Percentiles rank a stretch among this genome's conserved stretches.
phyloP scores from a whole-genome alignment of 768 basidiomycete genomes.

The Podaxis rugospora region DNA sequence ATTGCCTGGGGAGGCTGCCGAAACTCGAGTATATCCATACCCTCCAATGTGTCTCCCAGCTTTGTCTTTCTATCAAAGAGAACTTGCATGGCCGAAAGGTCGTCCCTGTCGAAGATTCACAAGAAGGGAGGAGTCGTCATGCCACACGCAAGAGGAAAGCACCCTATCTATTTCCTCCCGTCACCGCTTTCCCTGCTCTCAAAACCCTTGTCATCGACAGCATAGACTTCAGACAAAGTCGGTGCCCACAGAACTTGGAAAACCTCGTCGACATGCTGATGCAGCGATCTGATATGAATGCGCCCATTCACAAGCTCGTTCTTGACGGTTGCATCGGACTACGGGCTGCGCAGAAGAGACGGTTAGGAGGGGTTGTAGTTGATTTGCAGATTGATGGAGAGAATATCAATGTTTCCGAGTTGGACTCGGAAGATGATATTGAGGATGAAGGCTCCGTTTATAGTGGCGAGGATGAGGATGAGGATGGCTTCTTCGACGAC shows the following conservation, averaged over 20 bases:
- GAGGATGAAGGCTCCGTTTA: background rate
- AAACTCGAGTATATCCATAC: background rate
- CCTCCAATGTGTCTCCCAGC: background rate
- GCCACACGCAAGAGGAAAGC: background rate
- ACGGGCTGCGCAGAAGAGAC: background rate
- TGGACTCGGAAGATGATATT: background rate
- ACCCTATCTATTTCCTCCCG: background rate
- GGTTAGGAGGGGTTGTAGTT: constrained; percentile 3
- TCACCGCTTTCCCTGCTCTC: constrained; percentile 6
- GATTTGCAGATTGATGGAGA: constrained; percentile 5
- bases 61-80: background rate
- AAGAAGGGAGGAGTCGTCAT: background rate
- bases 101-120: background rate
- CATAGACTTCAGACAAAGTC: background rate
- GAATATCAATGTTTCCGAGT: background rate
- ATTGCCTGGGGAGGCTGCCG: background rate
- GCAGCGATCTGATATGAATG: constrained; percentile 2
- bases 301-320: background rate
- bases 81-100: background rate
- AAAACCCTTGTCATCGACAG: background rate
- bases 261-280: background rate
- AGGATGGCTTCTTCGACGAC: background rate
- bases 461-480: background rate
- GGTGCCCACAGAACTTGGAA: background rate
- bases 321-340: background rate